A percentile compares a stretch with the other conserved stretches of the same genome.
These are phyloP conservation scores for Silene coronaria DNA, from an alignment of 179 eudicot species.

Conservation along the genomic window DNA sequence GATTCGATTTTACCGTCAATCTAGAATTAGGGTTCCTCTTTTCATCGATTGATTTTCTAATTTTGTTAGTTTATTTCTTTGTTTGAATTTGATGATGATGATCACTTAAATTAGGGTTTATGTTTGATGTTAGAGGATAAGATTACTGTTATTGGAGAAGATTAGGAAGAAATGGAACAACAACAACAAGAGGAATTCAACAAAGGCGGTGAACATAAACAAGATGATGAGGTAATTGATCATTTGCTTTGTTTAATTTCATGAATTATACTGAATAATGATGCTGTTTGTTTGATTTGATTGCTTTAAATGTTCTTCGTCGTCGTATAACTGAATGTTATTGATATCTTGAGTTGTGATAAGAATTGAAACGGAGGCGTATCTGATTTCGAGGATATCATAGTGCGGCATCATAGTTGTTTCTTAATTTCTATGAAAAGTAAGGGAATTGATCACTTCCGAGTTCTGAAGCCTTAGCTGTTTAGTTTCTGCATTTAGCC, in stretches of 20 bases:
- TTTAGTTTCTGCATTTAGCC: not conserved
- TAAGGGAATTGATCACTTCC: not conserved
- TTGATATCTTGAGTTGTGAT: not conserved
- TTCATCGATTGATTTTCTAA: not conserved
- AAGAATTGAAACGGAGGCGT: not conserved
- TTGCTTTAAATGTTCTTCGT: not conserved
- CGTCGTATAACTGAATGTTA: not conserved
- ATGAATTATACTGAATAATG: not conserved
- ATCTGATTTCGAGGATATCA: not conserved
- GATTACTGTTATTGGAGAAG: not conserved
- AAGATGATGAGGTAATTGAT: constrained; percentile 46
- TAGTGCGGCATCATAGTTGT: not conserved
- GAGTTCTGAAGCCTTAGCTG: not conserved
- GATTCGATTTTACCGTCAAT: not conserved
- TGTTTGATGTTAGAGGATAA: not conserved
- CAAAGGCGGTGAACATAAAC: constrained; percentile 45
- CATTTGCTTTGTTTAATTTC: not conserved
- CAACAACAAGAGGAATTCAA: constrained; percentile 56
- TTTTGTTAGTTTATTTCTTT: not conserved
- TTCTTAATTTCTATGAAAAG: not conserved
- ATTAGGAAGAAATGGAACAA: constrained; percentile 26
- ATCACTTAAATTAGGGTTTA: not conserved
- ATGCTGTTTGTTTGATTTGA: not conserved
- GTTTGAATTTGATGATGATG: not conserved
- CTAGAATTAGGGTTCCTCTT: not conserved